Evolutionary conservation across 331 rosid species (phyloP).

Genomic region (Arachis monticola): DNA sequence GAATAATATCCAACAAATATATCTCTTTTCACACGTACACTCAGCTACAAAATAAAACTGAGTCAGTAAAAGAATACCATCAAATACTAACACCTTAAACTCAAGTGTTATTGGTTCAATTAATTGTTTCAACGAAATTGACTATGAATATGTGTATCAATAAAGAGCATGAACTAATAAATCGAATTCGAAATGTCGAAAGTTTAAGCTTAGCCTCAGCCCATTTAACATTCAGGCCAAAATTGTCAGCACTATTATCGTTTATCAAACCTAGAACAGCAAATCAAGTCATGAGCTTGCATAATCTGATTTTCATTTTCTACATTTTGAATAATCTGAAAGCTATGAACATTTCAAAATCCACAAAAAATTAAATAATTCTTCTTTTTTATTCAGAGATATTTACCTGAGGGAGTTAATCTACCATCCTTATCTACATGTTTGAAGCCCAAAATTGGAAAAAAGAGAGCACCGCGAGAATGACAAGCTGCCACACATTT

Average conservation of each 20-base stretch:
- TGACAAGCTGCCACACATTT: conserved; percentile 48
- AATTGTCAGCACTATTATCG: neutral
- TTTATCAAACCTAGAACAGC: neutral
- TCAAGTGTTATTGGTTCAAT: neutral
- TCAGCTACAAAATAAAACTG: neutral
- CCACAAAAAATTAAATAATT: neutral
- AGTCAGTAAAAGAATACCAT: neutral
- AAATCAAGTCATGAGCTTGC: neutral
- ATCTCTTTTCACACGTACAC: neutral
- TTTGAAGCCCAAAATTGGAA: conserved; percentile 52
- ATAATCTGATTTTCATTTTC: neutral
- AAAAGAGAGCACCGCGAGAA: conserved; percentile 42
- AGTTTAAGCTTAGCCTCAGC: neutral
- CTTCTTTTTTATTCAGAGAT: neutral
- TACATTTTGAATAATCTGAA: neutral
- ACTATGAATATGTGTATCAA: neutral
- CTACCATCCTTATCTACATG: conserved; percentile 54
- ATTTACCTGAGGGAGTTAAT: conserved; percentile 60
- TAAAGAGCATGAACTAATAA: no score
- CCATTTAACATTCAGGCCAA: neutral
- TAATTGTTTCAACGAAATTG: neutral
- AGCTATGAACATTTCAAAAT: neutral
- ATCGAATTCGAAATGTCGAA: neutral
- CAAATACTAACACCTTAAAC: neutral
- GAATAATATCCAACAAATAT: neutral